Percentiles rank a stretch among this genome's conserved stretches.
phyloP scores from a whole-genome alignment of 169 alveolate genomes.

The Plasmodium berghei region DNA sequence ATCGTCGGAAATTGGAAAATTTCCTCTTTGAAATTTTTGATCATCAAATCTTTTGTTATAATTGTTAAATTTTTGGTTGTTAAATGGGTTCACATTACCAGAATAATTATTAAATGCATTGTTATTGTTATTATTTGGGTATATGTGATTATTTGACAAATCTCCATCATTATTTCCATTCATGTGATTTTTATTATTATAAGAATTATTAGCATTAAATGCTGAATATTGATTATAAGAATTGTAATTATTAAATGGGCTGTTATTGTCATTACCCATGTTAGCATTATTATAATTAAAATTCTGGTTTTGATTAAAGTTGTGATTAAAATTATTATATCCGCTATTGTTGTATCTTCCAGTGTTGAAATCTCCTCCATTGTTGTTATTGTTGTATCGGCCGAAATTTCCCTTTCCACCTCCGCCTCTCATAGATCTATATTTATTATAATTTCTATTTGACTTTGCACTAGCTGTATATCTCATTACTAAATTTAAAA shows the following conservation, averaged over 20 bases:
- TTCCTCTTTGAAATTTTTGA: conserved; percentile 26
- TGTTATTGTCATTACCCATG: conserved; percentile 13
- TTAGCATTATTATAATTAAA: conserved; percentile 4
- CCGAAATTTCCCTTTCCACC: not conserved
- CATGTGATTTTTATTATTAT: conserved; percentile 11
- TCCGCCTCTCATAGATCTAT: conserved; percentile 16
- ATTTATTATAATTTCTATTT: conserved; percentile 41
- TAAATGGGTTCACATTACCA: conserved; percentile 18
- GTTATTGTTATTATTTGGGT: conserved; percentile 31
- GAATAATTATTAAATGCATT: conserved; percentile 17
- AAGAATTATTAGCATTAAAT: conserved; percentile 3
- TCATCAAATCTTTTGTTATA: conserved; percentile 42
- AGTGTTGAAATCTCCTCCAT: not conserved
- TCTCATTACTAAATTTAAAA: conserved; percentile 81
- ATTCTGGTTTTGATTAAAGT: not conserved
- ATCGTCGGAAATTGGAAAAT: conserved; percentile 40
- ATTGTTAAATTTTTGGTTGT: conserved; percentile 29
- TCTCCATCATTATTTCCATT: conserved; percentile 12
- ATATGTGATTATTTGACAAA: conserved; percentile 5
- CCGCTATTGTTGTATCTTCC: conserved; percentile 23
- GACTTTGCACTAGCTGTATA: conserved; percentile 65
- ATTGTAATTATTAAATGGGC: conserved; percentile 51
- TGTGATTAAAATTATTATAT: not conserved
- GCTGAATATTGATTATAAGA: conserved; percentile 26
- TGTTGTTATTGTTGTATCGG: too few relatives aligned